These are phyloP conservation scores for Candida qinlingensis DNA, from an alignment of 805 yeast genomes.

Conservation along the genomic window DNA sequence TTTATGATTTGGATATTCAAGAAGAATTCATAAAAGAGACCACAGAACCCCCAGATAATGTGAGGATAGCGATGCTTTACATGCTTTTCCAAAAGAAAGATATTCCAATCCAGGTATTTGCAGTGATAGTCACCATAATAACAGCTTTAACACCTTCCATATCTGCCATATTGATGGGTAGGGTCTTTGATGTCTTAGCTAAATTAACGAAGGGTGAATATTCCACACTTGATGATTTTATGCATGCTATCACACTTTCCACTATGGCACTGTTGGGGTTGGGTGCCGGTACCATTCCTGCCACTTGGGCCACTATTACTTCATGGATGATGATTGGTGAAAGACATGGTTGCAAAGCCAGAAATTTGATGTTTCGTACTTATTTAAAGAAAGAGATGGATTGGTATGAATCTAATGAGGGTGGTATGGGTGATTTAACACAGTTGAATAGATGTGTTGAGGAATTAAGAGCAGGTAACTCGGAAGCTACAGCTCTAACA, in stretches of 20 bases:
- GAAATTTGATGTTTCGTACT: conserved; percentile 39
- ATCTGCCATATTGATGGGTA: conserved; percentile 61
- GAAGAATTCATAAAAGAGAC: conserved; percentile 1
- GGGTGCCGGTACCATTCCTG: conserved; percentile 40
- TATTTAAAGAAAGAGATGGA: conserved; percentile 41
- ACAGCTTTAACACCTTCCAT: conserved; percentile 58
- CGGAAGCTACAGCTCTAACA: conserved; percentile 59
- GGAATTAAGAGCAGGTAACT: conserved; percentile 60
- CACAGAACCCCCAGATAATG: conserved; percentile 3
- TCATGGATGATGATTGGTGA: conserved; percentile 73
- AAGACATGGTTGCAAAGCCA: conserved; percentile 52
- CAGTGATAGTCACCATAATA: conserved; percentile 35
- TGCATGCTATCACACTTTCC: conserved; percentile 32
- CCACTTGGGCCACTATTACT: conserved; percentile 49
- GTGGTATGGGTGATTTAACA: conserved; percentile 56
- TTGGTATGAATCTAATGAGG: conserved; percentile 60
- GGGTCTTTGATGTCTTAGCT: conserved; percentile 46
- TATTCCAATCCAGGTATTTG: conserved; percentile 22
- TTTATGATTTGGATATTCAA: conserved; percentile 16
- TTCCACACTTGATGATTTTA: conserved; percentile 27
- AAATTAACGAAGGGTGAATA: conserved; percentile 29
- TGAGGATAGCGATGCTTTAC: conserved; percentile 15
- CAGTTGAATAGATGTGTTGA: conserved; percentile 71
- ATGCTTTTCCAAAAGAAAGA: conserved; percentile 24
- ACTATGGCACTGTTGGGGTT: conserved; percentile 38